Evolutionary conservation across 345 rosid genomes (phyloP), one percentile per base, ranked within the genome.

Genomic region (Camelina sativa): DNA sequence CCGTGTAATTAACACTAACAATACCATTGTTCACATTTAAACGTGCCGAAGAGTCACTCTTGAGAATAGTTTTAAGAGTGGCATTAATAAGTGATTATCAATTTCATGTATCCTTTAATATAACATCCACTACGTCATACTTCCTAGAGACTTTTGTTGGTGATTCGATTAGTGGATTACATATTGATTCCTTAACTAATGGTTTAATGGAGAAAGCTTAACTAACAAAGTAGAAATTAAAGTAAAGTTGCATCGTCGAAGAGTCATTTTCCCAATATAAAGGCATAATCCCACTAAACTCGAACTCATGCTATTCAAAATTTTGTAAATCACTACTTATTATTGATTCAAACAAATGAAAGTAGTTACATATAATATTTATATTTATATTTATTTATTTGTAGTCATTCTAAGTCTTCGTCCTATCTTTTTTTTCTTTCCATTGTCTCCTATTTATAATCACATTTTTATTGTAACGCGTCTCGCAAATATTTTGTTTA

Each of bases 181-280:
- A 32, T 52, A 50, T 22, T 38, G 53, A 40, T 52, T 28, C 62
- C 8, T 55, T 73, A 13, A 12, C 13, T 17, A 52, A 20, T 5
- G 63, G 19, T 23, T 73, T 32, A 22, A 20, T 73, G 48, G 10
- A 57, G 8, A 66, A 57, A 57, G 59, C 67, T 58, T 67, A 66
- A 67, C 46, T 37, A 66, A 48, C 16, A 74, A 74, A 74, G 78
- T 57, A n/a, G 20, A 28, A 62, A 40, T 23, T 25, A 62, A 72
- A 62, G 68, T 16, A 50, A 74, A 58, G 60, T 28, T 50, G 73
- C 60, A 16, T 47, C 34, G 52, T 66, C 17, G 28, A 35, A 47
- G 66, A 50, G 71, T 65, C 58, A 38, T 13, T 65, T 56, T 54
- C 23, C 11, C 17, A 22, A 61, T 71, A 43, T 7, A 62, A 72